These are phyloP conservation scores for Ogataea nonfermentans DNA, from an alignment of 805 yeast genomes.

Conservation along the genomic window DNA sequence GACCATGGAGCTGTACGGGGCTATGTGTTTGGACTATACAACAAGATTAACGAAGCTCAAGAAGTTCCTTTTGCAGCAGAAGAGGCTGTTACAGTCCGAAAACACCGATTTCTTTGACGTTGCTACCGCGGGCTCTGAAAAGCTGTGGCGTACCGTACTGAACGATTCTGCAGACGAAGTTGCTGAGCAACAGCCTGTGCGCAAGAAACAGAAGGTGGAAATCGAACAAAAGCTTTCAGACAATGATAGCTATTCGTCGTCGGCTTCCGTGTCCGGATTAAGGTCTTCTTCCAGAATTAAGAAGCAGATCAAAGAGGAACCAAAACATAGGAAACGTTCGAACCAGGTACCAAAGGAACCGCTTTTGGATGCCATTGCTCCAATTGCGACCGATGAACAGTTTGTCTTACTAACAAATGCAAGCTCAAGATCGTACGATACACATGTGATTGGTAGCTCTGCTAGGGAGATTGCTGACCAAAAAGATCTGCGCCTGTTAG, in stretches of 20 bases:
- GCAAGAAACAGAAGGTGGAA: conserved; percentile 7
- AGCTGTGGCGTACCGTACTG: conserved; percentile 28
- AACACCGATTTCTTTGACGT: conserved; percentile 31
- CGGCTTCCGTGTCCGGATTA: conserved; percentile 11
- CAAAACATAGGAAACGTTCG: conserved; percentile 3
- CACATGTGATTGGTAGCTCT: conserved; percentile 24
- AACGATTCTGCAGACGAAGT: neutral
- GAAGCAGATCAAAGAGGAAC: conserved; percentile 5
- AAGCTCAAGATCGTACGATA: conserved; percentile 27
- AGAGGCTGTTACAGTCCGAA: conserved; percentile 22
- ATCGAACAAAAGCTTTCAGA: conserved; percentile 10
- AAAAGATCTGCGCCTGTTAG: conserved; percentile 17
- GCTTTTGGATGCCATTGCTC: conserved; percentile 32
- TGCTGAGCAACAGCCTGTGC: neutral
- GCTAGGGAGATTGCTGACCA: conserved; percentile 22
- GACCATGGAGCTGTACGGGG: conserved; percentile 27
- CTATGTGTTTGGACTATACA: conserved; percentile 28
- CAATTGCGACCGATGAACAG: conserved; percentile 34
- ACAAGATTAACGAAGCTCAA: conserved; percentile 34
- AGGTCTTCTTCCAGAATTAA: conserved; percentile 15
- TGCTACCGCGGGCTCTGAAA: conserved; percentile 30
- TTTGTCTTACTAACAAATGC: conserved; percentile 31
- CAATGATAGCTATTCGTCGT: conserved; percentile 15
- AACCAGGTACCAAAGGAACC: neutral
- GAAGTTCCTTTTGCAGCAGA: conserved; percentile 33